A percentile compares a stretch with the other conserved stretches of the same genome.
Evolutionary conservation across 176 grass and related monocot genomes (phyloP).

Genomic region (Microstegium vimineum): DNA sequence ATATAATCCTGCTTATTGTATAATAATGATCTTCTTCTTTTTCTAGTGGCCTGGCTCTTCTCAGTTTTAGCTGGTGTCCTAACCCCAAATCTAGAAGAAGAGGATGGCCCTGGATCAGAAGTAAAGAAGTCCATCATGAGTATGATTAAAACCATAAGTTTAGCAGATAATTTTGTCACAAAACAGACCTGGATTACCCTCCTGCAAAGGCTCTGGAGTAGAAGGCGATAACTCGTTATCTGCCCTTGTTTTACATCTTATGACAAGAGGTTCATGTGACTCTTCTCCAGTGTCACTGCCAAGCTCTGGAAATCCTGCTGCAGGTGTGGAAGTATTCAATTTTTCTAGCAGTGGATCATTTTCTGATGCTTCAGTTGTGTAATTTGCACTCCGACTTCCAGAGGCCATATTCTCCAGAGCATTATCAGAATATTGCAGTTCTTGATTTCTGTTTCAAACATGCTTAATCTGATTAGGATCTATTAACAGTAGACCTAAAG

Average conservation of each 20-base stretch:
- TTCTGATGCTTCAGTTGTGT: too few species aligned
- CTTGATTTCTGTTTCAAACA: not conserved
- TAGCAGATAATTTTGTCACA: not conserved
- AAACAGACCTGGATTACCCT: constrained; percentile 44
- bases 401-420: too few species aligned
- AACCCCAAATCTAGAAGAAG: constrained; percentile 61
- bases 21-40: constrained; percentile 41
- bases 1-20: constrained; percentile 27
- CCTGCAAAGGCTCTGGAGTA: constrained; percentile 41
- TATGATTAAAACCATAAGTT: constrained; percentile 13
- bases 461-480: too few species aligned
- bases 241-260: not conserved
- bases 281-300: not conserved
- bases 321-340: constrained; percentile 11
- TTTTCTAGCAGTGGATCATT: constrained; percentile 1
- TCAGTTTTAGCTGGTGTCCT: constrained; percentile 79
- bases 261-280: not conserved
- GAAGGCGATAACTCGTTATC: constrained; percentile 26
- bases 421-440: too few species aligned
- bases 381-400: too few species aligned
- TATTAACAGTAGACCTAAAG: too few species aligned
- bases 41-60: constrained; percentile 21
- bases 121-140: constrained; percentile 2
- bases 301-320: not conserved
- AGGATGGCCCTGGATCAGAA: constrained; percentile 36